A percentile compares a stretch with the other conserved stretches of the same genome.
phyloP scores from a whole-genome alignment of 2,329 filamentous ascomycete species.

The Ilyonectria destructans region DNA sequence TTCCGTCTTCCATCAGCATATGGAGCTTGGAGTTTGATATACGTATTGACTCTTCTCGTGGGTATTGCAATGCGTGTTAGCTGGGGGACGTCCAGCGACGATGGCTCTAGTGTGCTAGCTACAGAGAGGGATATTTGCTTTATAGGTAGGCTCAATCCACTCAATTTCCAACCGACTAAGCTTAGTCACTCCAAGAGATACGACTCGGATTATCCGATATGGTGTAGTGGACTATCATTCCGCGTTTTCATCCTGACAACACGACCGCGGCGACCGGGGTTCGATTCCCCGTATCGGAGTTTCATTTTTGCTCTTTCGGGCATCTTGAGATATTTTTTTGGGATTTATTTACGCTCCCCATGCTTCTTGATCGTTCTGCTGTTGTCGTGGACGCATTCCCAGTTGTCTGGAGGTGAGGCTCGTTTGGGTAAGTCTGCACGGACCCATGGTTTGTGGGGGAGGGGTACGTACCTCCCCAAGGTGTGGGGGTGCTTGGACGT shows the following conservation, averaged over 20 bases:
- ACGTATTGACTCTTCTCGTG: too few relatives aligned
- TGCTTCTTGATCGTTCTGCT: neutral
- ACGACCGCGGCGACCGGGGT: conserved; percentile 26
- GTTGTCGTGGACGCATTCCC: neutral
- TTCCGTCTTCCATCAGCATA: too few relatives aligned
- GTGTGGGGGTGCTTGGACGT: too few relatives aligned
- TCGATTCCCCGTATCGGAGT: conserved; percentile 30
- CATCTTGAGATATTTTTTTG: neutral
- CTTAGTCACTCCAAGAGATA: conserved; percentile 6
- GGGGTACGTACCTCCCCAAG: too few relatives aligned
- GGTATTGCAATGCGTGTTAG: too few relatives aligned
- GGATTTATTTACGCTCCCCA: neutral
- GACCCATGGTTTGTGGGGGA: too few relatives aligned
- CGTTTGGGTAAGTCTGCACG: too few relatives aligned
- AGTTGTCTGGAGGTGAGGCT: neutral
- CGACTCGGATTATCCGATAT: conserved; percentile 23
- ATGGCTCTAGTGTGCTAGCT: too few relatives aligned
- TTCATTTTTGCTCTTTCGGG: conserved; percentile 7
- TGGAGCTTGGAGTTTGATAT: too few relatives aligned
- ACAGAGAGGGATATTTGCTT: neutral
- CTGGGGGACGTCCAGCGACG: too few relatives aligned
- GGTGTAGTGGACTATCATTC: conserved; percentile 32
- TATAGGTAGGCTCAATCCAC: neutral
- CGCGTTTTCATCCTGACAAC: conserved; percentile 23
- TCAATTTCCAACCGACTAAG: conserved; percentile 1